Percentiles rank a stretch among this genome's conserved stretches.
Conservation (phyloP, 2,329 filamentous ascomycete genomes). For the Pseudopyrenochaeta lycopersici region DNA sequence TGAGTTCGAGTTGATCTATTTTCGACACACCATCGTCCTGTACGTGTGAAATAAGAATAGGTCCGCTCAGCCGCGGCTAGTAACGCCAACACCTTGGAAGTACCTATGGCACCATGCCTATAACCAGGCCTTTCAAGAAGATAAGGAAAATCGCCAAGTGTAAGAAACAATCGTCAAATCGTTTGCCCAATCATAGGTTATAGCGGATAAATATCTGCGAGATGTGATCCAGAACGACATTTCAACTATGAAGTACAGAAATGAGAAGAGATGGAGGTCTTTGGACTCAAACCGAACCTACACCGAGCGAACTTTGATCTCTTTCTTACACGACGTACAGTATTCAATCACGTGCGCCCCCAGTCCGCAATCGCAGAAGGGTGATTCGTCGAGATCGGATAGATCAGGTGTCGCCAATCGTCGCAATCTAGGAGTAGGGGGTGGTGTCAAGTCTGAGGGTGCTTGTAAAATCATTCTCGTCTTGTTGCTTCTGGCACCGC, state of each 20-base stretch:
- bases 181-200: not conserved
- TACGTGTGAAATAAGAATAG: not conserved
- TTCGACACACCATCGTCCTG: not conserved
- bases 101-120: not conserved
- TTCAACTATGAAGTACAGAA: not conserved
- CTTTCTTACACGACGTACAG: constrained; percentile 28
- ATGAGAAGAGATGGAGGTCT: not conserved
- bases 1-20: not conserved
- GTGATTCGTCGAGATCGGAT: constrained; percentile 29
- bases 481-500: not conserved
- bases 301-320: not conserved
- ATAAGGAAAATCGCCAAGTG: not conserved
- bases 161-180: not conserved
- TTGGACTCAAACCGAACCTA: not conserved
- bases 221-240: not conserved
- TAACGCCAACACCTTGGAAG: not conserved
- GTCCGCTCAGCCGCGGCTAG: not conserved
- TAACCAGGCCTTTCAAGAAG: not conserved
- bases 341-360: constrained; percentile 16
- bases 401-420: constrained; percentile 48
- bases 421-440: constrained; percentile 40
- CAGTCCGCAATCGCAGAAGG: constrained; percentile 46
- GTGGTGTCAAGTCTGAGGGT: constrained; percentile 24
- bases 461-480: not conserved
- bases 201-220: not conserved